phyloP scores from a whole-genome alignment of 2,329 filamentous ascomycete genomes.

The Gnomoniopsis sp. region DNA sequence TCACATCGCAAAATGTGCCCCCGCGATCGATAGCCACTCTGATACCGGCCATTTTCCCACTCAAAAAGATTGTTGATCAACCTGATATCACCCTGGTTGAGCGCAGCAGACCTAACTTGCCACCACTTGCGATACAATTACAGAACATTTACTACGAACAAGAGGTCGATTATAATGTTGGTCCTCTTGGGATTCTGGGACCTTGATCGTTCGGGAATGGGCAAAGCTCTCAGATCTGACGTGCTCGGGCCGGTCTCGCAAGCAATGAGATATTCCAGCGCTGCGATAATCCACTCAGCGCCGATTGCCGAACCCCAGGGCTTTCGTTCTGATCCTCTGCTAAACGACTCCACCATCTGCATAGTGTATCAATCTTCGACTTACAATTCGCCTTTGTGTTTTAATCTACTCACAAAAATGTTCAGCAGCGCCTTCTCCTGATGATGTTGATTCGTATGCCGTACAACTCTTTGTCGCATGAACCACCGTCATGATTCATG shows the following conservation, averaged over 20 bases:
- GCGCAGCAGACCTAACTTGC: too few relatives aligned
- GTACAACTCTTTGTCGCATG: not conserved
- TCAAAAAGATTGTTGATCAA: not conserved
- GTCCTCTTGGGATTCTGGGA: not conserved
- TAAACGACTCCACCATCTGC: too few relatives aligned
- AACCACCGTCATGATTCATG: too few relatives aligned
- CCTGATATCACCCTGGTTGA: not conserved
- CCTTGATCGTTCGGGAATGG: not conserved
- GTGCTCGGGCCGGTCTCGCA: constrained; percentile 1
- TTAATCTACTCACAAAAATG: too few relatives aligned
- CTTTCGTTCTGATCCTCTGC: not conserved
- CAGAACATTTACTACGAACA: too few relatives aligned
- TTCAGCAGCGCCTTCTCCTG: too few relatives aligned
- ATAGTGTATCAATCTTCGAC: too few relatives aligned
- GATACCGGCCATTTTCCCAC: constrained; percentile 20
- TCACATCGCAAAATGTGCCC: constrained; percentile 73
- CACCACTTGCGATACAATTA: not conserved
- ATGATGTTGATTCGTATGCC: too few relatives aligned
- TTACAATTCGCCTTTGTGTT: too few relatives aligned
- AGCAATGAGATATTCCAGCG: not conserved
- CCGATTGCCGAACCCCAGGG: not conserved
- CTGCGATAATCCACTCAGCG: not conserved
- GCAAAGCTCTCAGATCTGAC: not conserved
- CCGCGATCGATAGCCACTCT: constrained; percentile 51
- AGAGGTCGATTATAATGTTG: too few relatives aligned